Conservation (phyloP, 1,139 yeast genomes). For the Blastobotrys illinoisensis region DNA sequence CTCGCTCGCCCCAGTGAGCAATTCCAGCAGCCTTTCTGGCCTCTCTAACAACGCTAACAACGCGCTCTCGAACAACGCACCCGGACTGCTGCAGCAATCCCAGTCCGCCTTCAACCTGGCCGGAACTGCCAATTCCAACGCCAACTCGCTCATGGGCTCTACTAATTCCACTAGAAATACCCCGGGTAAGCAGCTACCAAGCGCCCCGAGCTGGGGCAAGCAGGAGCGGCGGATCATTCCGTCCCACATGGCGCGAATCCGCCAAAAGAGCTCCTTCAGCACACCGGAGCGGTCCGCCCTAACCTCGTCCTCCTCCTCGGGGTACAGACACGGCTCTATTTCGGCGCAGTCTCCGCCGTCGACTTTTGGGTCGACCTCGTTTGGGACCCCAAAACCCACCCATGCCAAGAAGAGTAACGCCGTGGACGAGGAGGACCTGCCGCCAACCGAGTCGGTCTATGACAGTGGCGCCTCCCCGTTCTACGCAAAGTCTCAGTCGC, state of each 20-base stretch:
- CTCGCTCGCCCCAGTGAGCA: neutral
- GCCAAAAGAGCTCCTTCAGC: slow-evolving; percentile 20
- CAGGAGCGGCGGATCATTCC: slow-evolving; percentile 20
- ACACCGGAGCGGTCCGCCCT: slow-evolving; percentile 15
- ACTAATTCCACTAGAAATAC: slow-evolving; percentile 4
- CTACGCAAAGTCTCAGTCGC: neutral
- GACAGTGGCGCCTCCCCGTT: slow-evolving; percentile 20
- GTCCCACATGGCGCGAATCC: slow-evolving; percentile 19
- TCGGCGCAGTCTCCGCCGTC: slow-evolving; percentile 14
- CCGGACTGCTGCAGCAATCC: neutral
- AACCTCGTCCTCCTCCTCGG: slow-evolving; percentile 13
- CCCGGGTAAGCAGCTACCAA: neutral
- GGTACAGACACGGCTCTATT: slow-evolving; percentile 7
- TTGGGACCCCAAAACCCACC: slow-evolving; percentile 30
- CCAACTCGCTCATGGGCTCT: slow-evolving; percentile 9
- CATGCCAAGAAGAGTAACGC: slow-evolving; percentile 17
- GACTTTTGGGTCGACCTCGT: slow-evolving; percentile 17
- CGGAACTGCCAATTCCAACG: slow-evolving; percentile 11
- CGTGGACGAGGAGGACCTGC: slow-evolving; percentile 30
- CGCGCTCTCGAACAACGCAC: neutral
- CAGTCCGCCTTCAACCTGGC: neutral
- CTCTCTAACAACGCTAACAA: neutral
- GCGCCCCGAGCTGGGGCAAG: slow-evolving; percentile 22
- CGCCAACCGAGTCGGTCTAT: slow-evolving; percentile 33
- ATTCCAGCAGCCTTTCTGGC: neutral